Base-by-base conservation (phyloP, 176 grass and related monocot genomes). In the Hyparrhenia diplandra region DNA sequence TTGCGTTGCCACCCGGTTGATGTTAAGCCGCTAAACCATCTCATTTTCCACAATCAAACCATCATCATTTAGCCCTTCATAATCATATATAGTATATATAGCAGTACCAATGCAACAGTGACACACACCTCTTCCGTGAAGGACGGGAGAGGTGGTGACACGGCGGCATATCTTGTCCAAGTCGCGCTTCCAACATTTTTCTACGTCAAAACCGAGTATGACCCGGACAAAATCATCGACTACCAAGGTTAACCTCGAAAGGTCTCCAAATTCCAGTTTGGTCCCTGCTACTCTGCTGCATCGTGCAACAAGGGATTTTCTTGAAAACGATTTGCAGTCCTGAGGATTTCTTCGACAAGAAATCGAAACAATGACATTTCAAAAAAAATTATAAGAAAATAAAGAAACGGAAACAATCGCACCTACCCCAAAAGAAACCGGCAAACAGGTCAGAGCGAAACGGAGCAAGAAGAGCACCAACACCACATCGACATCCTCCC, bases 401-500 rank as follows among this genome's bases (percentile, higher is more conserved):
- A 36, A 54, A 21, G 27, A 17, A 73, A 73, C 67, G 14, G 36
- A 80, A 41, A 67, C 32, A 6, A 9, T 35, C 63, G 32, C 57
- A 78, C 43, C 63, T 76, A 46, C 63, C 40, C 55, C 54, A 5
- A 69, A 83, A 75, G 9, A 69, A 42, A 62, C 29, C 36, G 69
- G 43, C 49, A 64, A 69, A 18, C 71, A 62, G 23, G 67, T n/a
- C n/a, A 27, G 40, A 70, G 64, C 82, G 63, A 76, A 69, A 78
- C 41, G n/a, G 14, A 36, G 76, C 75, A 45, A 64, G 76, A 67
- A 27, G 35, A 37, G 8, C 41, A 55, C 29, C 58, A 60, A 25
- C 23, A 67, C 28, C 59, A 14, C 83, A 43, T 86, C 74, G 83
- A 69, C 79, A 62, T 83, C 79, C 79, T 71, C 78, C 74, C 74